Evolutionary conservation across 2,329 filamentous ascomycete genomes (phyloP).

Genomic region (Xylariaceae sp.): DNA sequence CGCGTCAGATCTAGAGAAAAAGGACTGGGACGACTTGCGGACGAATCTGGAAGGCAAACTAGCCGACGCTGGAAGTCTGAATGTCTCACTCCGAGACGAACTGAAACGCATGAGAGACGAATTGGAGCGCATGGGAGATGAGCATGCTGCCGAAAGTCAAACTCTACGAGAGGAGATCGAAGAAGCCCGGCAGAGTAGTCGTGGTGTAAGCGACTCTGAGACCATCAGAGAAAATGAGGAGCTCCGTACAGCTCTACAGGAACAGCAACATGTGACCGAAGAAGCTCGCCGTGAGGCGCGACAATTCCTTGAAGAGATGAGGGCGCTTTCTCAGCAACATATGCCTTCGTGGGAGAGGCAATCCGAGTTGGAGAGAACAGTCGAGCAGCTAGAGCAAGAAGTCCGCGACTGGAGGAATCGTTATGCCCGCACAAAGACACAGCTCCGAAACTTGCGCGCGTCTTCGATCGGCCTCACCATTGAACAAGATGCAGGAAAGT

Average conservation of each 20-base stretch:
- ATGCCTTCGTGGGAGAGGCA: conserved; percentile 82
- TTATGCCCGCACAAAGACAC: conserved; percentile 87
- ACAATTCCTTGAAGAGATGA: conserved; percentile 88
- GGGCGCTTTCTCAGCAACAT: conserved; percentile 80
- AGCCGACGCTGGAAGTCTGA: conserved; percentile 76
- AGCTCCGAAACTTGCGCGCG: conserved; percentile 80
- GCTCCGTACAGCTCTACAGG: conserved; percentile 67
- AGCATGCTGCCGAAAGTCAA: conserved; percentile 69
- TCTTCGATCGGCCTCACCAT: conserved; percentile 77
- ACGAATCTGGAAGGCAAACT: conserved; percentile 75
- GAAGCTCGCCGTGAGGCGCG: conserved; percentile 86
- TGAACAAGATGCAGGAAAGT: conserved; percentile 73
- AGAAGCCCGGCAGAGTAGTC: conserved; percentile 50
- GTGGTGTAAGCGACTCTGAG: conserved; percentile 54
- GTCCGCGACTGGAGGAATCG: conserved; percentile 89
- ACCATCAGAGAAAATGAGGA: conserved; percentile 73
- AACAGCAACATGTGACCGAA: conserved; percentile 84
- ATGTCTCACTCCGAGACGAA: conserved; percentile 79
- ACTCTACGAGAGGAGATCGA: conserved; percentile 70
- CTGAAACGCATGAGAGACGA: conserved; percentile 76
- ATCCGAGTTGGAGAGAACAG: conserved; percentile 75
- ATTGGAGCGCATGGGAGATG: conserved; percentile 73
- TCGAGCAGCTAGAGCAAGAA: conserved; percentile 80
- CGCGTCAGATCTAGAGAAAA: conserved; percentile 66
- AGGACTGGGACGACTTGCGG: conserved; percentile 73